Evolutionary conservation across 2,329 filamentous ascomycete species (phyloP).

Genomic region (Colletotrichum sp.): DNA sequence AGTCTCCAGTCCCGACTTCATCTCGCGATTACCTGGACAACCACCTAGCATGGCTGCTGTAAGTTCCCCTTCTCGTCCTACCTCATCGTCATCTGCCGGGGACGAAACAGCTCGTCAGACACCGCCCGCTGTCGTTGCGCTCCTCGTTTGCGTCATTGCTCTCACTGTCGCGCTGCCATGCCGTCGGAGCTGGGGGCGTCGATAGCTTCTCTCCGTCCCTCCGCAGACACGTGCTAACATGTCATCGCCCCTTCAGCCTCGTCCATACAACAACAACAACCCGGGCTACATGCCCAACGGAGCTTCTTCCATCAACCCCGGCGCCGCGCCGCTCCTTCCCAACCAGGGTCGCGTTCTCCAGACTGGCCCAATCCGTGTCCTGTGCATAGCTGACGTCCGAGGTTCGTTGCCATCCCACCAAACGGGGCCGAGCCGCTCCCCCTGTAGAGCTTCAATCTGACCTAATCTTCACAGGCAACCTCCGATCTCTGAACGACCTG

Average conservation of each 20-base stretch:
- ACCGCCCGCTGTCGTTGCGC: not conserved
- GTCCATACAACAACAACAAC: conserved; percentile 57
- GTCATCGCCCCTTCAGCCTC: conserved; percentile 34
- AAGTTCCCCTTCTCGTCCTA: not conserved
- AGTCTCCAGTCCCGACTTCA: not conserved
- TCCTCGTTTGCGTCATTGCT: not conserved
- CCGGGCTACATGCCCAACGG: conserved; percentile 69
- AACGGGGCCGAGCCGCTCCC: not conserved
- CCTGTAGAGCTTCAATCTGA: not conserved
- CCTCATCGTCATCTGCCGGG: not conserved
- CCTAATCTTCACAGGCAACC: conserved; percentile 71
- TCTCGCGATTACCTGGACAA: conserved; percentile 19
- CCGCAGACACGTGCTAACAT: conserved; percentile 10
- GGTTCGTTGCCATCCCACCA: conserved; percentile 48
- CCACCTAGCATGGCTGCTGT: conserved; percentile 24
- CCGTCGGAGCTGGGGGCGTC: not conserved
- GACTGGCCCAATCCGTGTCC: conserved; percentile 68
- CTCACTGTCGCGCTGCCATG: not conserved
- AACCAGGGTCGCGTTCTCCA: conserved; percentile 73
- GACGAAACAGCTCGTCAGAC: not conserved
- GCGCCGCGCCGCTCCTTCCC: conserved; percentile 68
- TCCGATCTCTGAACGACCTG: conserved; percentile 94
- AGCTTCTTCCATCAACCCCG: conserved; percentile 58
- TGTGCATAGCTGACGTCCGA: conserved; percentile 76
- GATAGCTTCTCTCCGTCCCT: conserved; percentile 13